phyloP scores from a whole-genome alignment of 2,329 filamentous ascomycete species.

The Pseudogymnoascus sp. region DNA sequence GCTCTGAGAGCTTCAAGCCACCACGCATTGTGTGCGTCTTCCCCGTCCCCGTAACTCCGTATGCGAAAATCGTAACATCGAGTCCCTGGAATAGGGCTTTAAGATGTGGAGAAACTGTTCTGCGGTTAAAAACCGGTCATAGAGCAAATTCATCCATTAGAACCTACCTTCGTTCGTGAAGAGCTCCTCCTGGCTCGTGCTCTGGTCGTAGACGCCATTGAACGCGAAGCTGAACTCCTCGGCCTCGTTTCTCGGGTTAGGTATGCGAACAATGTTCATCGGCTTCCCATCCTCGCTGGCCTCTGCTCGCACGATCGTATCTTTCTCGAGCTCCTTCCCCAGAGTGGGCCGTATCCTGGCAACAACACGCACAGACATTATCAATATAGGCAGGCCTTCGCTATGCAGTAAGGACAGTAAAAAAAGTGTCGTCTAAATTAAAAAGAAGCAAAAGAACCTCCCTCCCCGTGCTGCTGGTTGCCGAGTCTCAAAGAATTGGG shows the following conservation, averaged over 20 bases:
- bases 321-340: constrained; percentile 75
- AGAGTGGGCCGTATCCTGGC: constrained; percentile 84
- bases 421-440: not conserved
- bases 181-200: constrained; percentile 73
- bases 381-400: constrained; percentile 1
- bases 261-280: constrained; percentile 71
- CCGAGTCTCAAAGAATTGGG: not conserved
- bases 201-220: constrained; percentile 80
- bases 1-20: constrained; percentile 74
- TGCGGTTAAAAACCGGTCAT: constrained; percentile 13
- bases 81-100: constrained; percentile 88
- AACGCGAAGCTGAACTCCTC: constrained; percentile 94
- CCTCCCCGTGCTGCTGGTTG: constrained; percentile 7
- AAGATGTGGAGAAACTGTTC: constrained; percentile 72
- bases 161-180: constrained; percentile 78
- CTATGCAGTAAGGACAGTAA: constrained; percentile 6
- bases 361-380: constrained; percentile 71
- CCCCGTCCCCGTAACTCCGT: constrained; percentile 86
- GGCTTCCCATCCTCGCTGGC: constrained; percentile 52
- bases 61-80: constrained; percentile 84
- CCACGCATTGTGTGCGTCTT: constrained; percentile 97
- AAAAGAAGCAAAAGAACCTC: constrained; percentile 8
- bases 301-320: constrained; percentile 70
- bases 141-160: constrained; percentile 1
- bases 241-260: constrained; percentile 83